Percentiles rank a stretch among this genome's conserved stretches.
Conservation (phyloP, 805 yeast species). For the Ogataea siamensis region DNA sequence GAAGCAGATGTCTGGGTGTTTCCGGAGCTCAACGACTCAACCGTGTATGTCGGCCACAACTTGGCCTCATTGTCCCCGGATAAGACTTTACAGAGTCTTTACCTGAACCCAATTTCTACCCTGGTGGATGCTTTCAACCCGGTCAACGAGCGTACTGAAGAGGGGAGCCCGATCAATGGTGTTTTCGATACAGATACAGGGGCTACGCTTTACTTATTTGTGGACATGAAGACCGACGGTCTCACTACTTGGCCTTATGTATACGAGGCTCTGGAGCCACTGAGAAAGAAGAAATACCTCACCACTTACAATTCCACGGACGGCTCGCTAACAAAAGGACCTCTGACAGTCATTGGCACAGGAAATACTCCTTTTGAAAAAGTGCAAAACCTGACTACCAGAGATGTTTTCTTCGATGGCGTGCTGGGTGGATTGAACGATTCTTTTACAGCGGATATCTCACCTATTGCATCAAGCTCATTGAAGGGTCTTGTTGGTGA, state of each 20-base stretch:
- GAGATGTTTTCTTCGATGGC: conserved; percentile 52
- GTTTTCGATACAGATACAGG: conserved; percentile 42
- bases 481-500: conserved; percentile 27
- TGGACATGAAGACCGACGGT: conserved; percentile 65
- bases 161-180: conserved; percentile 20
- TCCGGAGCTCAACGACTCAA: conserved; percentile 23
- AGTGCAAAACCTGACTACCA: conserved; percentile 26
- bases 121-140: conserved; percentile 51
- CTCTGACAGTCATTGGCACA: conserved; percentile 61
- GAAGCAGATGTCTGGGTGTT: conserved; percentile 58
- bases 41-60: conserved; percentile 63
- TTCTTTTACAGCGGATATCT: conserved; percentile 20
- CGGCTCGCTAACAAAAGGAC: conserved; percentile 43
- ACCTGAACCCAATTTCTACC: conserved; percentile 50
- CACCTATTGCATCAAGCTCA: conserved; percentile 39
- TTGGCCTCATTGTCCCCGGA: conserved; percentile 42
- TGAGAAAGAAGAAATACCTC: conserved; percentile 48
- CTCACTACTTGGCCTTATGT: conserved; percentile 47
- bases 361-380: conserved; percentile 57
- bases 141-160: conserved; percentile 21
- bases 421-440: conserved; percentile 37
- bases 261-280: conserved; percentile 42
- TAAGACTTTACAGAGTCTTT: conserved; percentile 47
- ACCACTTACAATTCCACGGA: conserved; percentile 43
- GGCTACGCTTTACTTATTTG: conserved; percentile 55